These are phyloP conservation scores for Cymbidium sinense DNA, from an alignment of 106 monocot species.

Conservation along the genomic window DNA sequence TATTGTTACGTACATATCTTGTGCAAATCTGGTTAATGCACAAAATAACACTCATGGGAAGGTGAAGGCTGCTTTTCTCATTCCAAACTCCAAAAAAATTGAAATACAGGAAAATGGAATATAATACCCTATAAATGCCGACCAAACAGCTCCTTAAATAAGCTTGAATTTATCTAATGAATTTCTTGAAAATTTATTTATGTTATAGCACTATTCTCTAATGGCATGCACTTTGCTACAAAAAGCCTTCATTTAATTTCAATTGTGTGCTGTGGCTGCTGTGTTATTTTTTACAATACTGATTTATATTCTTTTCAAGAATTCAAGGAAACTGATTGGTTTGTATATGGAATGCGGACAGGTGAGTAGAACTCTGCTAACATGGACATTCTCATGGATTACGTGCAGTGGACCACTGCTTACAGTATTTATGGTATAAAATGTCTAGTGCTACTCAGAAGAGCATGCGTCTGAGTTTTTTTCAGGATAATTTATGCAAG, in stretches of 20 bases:
- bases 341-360: neutral
- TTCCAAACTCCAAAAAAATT: no score
- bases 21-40: no score
- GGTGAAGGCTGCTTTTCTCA: no score
- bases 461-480: neutral
- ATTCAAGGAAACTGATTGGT: neutral
- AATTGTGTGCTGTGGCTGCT: neutral
- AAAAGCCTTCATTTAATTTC: neutral
- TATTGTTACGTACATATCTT: no score
- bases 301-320: constrained; percentile 1
- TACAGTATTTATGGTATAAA: neutral
- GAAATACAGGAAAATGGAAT: no score
- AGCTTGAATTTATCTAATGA: neutral
- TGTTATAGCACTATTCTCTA: neutral
- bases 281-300: neutral
- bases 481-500: neutral
- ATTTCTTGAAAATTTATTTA: neutral
- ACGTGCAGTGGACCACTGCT: neutral
- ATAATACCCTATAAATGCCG: no score
- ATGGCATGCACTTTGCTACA: neutral
- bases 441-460: neutral
- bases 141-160: no score
- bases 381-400: neutral
- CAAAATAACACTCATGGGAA: no score
- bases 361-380: neutral